Base-by-base conservation (phyloP, 768 basidiomycete genomes). In the Phanerochaete sordida region DNA sequence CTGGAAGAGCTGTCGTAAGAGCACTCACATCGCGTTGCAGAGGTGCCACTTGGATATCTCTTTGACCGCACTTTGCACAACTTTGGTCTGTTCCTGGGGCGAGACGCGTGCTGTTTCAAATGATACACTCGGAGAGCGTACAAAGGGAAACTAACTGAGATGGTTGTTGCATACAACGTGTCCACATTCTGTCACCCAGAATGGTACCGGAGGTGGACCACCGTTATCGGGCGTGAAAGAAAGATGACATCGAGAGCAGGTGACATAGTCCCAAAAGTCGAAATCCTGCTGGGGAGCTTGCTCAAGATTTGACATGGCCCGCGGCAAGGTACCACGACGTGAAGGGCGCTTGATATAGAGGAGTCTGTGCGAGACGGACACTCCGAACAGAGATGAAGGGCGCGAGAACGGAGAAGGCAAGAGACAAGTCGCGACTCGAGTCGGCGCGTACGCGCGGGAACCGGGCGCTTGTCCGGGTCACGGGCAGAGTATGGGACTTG, bases 171-270 rank as follows among this genome's bases (percentile, higher is more conserved):
- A 94, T 27, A 93, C 65, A 58, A 93, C 81, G 77, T 94, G 92
- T 0, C 90, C 90, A 65, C 92, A 94, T 70, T 93, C 90, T 1
- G 92, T 92, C 61, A 93, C 77, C 92, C 92, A 94, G 70, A 93
- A 94, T 0, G 92, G 92, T 27, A 90, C 74, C 2, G 81, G 76
- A 11, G 86, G 79, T 0, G 75, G 73, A 0, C 79, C 81, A 44
- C 77, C 74, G 37, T 80, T 78, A n/a, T 70, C 71, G 1, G 82
- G 74, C 7, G 76, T 67, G 65, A 88, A 93, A 0, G 85, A 81
- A 27, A 90, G 77, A 63, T 86, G 85, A 65, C 92, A 94, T 67
- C 81, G 77, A 0, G 82, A 76, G 66, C 92, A 94, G 56, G 74
- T 73, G 6, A 91, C 86, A 62, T 90, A 91, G 47, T 91, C 87